Evolutionary conservation across 768 basidiomycete genomes (phyloP).

Genomic region (Brasilioporus rufonigricans): DNA sequence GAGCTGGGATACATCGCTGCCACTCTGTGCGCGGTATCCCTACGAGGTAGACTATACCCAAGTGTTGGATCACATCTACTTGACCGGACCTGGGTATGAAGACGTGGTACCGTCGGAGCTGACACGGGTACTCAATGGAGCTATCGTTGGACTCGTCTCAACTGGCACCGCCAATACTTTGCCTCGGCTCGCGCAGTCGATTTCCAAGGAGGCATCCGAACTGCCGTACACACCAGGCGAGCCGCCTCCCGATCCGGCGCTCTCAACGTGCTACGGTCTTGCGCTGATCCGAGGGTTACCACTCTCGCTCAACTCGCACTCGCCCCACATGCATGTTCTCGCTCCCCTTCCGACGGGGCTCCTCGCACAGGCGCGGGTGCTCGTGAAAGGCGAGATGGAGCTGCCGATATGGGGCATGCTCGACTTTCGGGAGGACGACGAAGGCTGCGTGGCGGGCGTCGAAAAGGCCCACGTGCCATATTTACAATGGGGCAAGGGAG

Average conservation of each 20-base stretch:
- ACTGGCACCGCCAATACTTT: not conserved
- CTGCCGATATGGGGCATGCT: constrained; percentile 86
- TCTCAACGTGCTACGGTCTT: constrained; percentile 70
- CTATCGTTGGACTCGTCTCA: constrained; percentile 72
- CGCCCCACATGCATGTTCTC: constrained; percentile 61
- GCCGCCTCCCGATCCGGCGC: constrained; percentile 51
- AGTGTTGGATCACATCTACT: constrained; percentile 61
- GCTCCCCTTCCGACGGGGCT: constrained; percentile 63
- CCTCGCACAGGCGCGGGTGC: constrained; percentile 33
- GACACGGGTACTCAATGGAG: constrained; percentile 69
- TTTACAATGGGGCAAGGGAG: constrained; percentile 71
- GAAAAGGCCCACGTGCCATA: constrained; percentile 66
- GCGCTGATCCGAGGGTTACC: constrained; percentile 63
- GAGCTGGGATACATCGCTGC: constrained; percentile 64
- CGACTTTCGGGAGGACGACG: constrained; percentile 52
- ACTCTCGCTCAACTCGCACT: constrained; percentile 27
- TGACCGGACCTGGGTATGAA: constrained; percentile 74
- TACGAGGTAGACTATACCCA: constrained; percentile 62
- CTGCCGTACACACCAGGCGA: constrained; percentile 61
- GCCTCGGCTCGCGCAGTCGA: not conserved
- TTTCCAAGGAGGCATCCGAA: not conserved
- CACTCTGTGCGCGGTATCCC: constrained; percentile 67
- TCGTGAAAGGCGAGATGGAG: constrained; percentile 89
- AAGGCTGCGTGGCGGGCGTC: constrained; percentile 45
- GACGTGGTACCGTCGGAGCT: constrained; percentile 76